Conservation (phyloP, 225 moss, liverwort and hornwort species). For the Sphagnum contortum region DNA sequence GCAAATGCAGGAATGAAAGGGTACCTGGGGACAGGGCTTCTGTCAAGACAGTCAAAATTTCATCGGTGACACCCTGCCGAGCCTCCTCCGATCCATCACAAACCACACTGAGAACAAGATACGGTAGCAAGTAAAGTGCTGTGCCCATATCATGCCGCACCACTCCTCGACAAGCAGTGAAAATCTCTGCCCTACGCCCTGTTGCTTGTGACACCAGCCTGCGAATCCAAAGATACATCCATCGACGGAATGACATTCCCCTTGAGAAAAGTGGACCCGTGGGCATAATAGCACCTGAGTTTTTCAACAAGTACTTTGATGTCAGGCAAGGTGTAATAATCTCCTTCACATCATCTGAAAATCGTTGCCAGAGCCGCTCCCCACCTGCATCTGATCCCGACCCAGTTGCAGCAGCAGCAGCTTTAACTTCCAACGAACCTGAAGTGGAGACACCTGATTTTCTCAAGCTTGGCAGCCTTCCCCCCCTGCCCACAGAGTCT, state of each 20-base stretch:
- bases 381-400: conserved; percentile 49
- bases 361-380: conserved; percentile 87
- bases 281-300: conserved; percentile 44
- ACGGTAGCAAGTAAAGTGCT: conserved; percentile 88
- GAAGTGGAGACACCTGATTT: conserved; percentile 2
- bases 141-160: conserved; percentile 96
- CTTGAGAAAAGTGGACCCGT: conserved; percentile 59
- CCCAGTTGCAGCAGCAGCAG: conserved; percentile 14
- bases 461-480: conserved; percentile 1
- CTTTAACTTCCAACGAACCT: conserved; percentile 33
- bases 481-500: conserved; percentile 22
- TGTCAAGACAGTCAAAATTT: conserved; percentile 82
- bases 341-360: conserved; percentile 94
- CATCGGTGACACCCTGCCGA: conserved; percentile 66
- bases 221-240: conserved; percentile 94
- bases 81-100: conserved; percentile 80
- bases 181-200: conserved; percentile 74
- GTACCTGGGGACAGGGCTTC: conserved; percentile 20
- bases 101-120: conserved; percentile 81
- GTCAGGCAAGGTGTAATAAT: conserved; percentile 96
- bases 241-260: conserved; percentile 79
- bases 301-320: conserved; percentile 79
- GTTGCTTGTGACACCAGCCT: conserved; percentile 79
- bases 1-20: no score
- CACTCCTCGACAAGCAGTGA: conserved; percentile 81